Evolutionary conservation across 2,329 filamentous ascomycete species (phyloP).

Genomic region (Podosphaera xanthii): DNA sequence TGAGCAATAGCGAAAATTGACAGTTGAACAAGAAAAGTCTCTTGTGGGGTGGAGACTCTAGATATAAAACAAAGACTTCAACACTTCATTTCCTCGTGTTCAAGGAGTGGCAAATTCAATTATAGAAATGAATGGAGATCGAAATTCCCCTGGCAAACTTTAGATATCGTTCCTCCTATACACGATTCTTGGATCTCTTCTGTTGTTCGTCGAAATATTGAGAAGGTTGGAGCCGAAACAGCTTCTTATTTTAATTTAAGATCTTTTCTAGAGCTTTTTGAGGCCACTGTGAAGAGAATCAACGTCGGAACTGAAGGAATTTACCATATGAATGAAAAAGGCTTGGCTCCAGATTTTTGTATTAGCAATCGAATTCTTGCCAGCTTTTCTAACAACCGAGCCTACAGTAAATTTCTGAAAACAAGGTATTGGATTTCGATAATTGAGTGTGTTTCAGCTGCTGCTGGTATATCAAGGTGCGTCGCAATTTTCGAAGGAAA

Average conservation of each 20-base stretch:
- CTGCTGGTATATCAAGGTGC: not conserved
- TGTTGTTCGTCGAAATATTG: not conserved
- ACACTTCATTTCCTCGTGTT: not conserved
- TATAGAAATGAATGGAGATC: not conserved
- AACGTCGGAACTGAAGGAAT: not conserved
- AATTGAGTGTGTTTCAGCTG: not conserved
- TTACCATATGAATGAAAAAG: not conserved
- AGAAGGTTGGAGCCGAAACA: not conserved
- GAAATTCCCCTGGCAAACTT: not conserved
- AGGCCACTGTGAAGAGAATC: not conserved
- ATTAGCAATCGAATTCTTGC: not conserved
- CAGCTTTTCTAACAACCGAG: not conserved
- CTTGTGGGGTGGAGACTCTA: not conserved
- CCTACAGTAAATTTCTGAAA: not conserved
- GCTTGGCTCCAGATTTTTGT: not conserved
- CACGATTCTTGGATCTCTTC: not conserved
- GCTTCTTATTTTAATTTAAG: not conserved
- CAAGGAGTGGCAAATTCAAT: not conserved
- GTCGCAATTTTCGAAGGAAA: not conserved
- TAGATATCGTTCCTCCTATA: not conserved
- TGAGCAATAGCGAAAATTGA: not conserved
- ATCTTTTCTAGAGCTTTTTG: not conserved
- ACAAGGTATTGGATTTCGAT: not conserved
- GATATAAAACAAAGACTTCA: not conserved
- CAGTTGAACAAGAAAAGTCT: not conserved